Evolutionary conservation across 129 eudicot genomes (phyloP).

Genomic region (Calendula officinalis): DNA sequence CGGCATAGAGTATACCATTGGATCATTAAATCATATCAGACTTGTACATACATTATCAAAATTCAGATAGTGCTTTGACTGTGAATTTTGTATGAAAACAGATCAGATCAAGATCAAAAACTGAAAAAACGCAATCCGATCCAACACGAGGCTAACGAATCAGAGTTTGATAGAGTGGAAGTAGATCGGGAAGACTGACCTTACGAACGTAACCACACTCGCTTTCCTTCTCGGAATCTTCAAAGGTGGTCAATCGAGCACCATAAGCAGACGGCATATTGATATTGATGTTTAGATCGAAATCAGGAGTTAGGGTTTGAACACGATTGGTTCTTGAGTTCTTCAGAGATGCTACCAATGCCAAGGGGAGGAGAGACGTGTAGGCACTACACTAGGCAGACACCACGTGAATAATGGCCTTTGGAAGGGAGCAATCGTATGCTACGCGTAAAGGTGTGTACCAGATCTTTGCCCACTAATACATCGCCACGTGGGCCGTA

Average conservation of each 20-base stretch:
- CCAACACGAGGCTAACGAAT: neutral
- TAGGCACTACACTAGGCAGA: slow-evolving; percentile 1
- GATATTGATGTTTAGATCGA: too few relatives aligned
- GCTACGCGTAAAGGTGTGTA: slow-evolving; percentile 19
- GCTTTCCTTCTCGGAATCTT: slow-evolving; percentile 97
- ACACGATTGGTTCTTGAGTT: slow-evolving; percentile 13
- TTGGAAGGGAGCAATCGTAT: slow-evolving; percentile 6
- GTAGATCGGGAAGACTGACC: slow-evolving; percentile 40
- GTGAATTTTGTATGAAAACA: neutral
- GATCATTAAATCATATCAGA: slow-evolving; percentile 16
- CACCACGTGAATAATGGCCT: slow-evolving; percentile 17
- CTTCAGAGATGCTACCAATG: too few relatives aligned
- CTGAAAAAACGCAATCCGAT: slow-evolving; percentile 7
- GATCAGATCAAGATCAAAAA: slow-evolving; percentile 21
- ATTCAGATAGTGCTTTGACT: neutral
- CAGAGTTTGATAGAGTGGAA: neutral
- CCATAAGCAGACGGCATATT: slow-evolving; percentile 85
- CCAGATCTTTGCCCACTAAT: slow-evolving; percentile 26
- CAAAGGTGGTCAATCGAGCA: slow-evolving; percentile 87
- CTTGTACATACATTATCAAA: slow-evolving; percentile 12
- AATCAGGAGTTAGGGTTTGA: slow-evolving; percentile 19
- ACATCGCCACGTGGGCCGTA: slow-evolving; percentile 1
- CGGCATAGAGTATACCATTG: slow-evolving; percentile 5
- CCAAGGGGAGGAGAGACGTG: slow-evolving; percentile 9
- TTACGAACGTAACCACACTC: slow-evolving; percentile 99